Evolutionary conservation across 2,329 filamentous ascomycete species (phyloP), one percentile per base, ranked within the genome.

Genomic region (Geosmithia flava): DNA sequence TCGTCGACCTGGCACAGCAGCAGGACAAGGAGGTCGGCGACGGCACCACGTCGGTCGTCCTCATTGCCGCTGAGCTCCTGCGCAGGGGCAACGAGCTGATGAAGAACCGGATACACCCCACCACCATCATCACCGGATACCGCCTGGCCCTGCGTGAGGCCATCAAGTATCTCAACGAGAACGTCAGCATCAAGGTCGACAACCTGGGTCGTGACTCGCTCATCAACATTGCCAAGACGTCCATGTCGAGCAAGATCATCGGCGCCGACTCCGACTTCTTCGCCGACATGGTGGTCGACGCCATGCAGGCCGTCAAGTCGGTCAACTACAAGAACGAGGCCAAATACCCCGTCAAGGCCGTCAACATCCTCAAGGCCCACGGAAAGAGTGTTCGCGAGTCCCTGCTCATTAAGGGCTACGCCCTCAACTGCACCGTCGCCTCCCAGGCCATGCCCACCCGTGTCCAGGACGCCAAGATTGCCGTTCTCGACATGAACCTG

Each of bases 91-190:
- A 98, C 74, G 93, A 98, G 72, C 79, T 98, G 56, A 94, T 97
- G 86, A 96, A 93, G 77, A 98, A 97, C 80, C 87, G 90, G 66
- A 98, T 98, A 79, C 93, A 98, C 72, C 94, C 93, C 49, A 98
- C 93, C 23, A 98, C 94, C 52, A 97, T 98, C 70, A 98, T 98
- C 65, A 97, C 89, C 53, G 93, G 93, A 60, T 98, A 98, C 78
- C 81, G 93, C 61, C 79, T 98, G 60, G 93, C 93, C 52, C 78
- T 98, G 56, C 80, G 93, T 61, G 93, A 98, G 74, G 93, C 93
- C 50, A 84, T 98, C 64, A 94, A 95, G 71, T 98, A 96, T 71
- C 94, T 98, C 84, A 91, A 88, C 70, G 93, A 98, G 69, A 95
- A 97, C 66, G 85, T 98, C 66, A 91, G 87, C 74, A 87, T 88